These are phyloP conservation scores for Fraxinus nigra DNA, from an alignment of 305 asterid species.

Conservation along the genomic window DNA sequence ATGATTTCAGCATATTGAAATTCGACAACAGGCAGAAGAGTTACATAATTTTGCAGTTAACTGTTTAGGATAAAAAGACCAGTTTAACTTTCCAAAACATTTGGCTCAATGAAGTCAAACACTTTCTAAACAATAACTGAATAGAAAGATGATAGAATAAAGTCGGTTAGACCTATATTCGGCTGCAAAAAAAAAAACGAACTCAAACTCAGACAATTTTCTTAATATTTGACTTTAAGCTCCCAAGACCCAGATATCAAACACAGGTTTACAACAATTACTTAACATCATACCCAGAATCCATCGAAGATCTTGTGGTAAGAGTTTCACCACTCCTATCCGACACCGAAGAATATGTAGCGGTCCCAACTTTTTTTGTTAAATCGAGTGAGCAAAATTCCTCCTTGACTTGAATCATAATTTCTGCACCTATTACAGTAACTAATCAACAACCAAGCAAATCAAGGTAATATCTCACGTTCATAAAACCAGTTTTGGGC, in stretches of 20 bases:
- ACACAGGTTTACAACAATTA: background rate
- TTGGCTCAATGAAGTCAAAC: background rate
- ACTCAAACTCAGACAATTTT: background rate
- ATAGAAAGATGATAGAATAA: background rate
- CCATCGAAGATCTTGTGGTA: constrained; percentile 41
- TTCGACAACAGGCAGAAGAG: no score
- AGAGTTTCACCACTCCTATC: constrained; percentile 40
- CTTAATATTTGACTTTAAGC: background rate
- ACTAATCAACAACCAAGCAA: constrained; percentile 14
- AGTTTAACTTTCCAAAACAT: background rate
- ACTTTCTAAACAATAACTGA: background rate
- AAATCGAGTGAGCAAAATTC: constrained; percentile 35
- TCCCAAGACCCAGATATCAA: background rate
- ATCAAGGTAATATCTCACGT: background rate
- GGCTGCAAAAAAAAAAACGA: background rate
- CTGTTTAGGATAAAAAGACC: no score
- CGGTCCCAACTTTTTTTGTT: constrained; percentile 29
- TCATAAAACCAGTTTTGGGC: constrained; percentile 8
- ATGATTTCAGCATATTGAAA: no score
- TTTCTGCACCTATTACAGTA: constrained; percentile 24
- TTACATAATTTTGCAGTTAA: constrained; percentile 13
- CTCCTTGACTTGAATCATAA: constrained; percentile 33
- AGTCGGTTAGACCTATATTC: background rate
- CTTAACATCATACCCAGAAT: constrained; percentile 32
- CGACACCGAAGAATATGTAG: constrained; percentile 40